These are phyloP conservation scores for Trichomonascaceae sp. DNA, from an alignment of 1,139 yeast species.

Conservation along the genomic window DNA sequence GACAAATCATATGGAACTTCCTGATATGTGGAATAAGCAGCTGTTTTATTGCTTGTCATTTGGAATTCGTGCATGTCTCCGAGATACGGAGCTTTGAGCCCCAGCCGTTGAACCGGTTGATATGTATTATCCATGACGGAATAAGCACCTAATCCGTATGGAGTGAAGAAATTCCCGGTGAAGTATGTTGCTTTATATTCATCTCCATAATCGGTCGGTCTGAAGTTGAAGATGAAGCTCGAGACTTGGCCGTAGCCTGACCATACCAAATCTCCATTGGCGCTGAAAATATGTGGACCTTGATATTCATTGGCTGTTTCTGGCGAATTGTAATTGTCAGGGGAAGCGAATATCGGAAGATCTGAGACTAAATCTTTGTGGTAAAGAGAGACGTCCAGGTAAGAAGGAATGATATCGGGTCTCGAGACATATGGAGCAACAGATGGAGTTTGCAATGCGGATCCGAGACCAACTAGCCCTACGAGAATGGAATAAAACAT, in stretches of 20 bases:
- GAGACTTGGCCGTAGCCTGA: constrained; percentile 14
- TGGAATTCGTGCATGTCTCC: constrained; percentile 15
- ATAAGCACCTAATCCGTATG: not conserved
- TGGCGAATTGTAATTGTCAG: not conserved
- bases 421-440: not conserved
- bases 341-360: not conserved
- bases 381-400: not conserved
- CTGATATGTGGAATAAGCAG: constrained; percentile 10
- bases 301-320: constrained; percentile 1
- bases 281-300: constrained; percentile 15
- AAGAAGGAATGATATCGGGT: not conserved
- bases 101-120: constrained; percentile 4
- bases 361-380: not conserved
- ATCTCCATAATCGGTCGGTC: constrained; percentile 10
- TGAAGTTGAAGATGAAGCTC: constrained; percentile 13
- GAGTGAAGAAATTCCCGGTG: not conserved
- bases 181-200: not conserved
- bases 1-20: constrained; percentile 10
- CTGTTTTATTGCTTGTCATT: constrained; percentile 10
- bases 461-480: not conserved
- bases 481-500: not conserved
- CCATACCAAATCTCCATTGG: constrained; percentile 15
- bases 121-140: constrained; percentile 7
- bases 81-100: constrained; percentile 6
- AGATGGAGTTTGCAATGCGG: not conserved